Evolutionary conservation across 2,329 filamentous ascomycete genomes (phyloP), one percentile per base, ranked within the genome.

Genomic region (Nectriaceae sp.): DNA sequence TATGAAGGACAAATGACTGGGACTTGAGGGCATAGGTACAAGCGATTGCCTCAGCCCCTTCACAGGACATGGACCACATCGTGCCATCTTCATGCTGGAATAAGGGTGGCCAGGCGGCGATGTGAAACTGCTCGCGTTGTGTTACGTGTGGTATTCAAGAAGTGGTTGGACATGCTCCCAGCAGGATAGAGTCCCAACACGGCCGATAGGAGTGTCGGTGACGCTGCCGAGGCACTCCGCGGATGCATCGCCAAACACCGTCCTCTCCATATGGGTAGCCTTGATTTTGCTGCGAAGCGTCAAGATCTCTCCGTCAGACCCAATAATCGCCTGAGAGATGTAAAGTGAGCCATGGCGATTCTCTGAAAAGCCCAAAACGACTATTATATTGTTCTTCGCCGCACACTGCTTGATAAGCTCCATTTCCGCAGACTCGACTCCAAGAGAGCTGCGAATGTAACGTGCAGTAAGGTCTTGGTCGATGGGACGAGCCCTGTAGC

Each of bases 21-120:
- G 75, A 72, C 56, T 84, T 81, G n/a, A 83, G 74, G 1, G 80
- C 79, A 52, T 82, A 82, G 0, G 73, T 70, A 48, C 75, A 75
- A 0, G 76, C 74, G 3, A 79, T 67, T 37, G 53, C 69, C 21
- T 66, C 68, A 47, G 69, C 73, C 10, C 70, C 55, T 59, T 55
- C 56, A 65, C 4, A 62, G 52, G 18, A 58, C 46, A 77, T 67
- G 2, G 44, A 53, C 2, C 55, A 52, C 67, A 76, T 75, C 44
- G 59, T 49, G 26, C 26, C 26, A 10, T 15, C 26, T 15, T 31
- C 2, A 71, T 75, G 44, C 71, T 64, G 11, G 70, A 55, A 20
- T 64, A 29, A 4, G 41, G 45, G 22, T 0, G 47, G 47, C 47
- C 47, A 50, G 1, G 29, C 35, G 4, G 33, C 36, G 1, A 50